A percentile compares a stretch with the other conserved stretches of the same genome.
These are phyloP conservation scores for Chlamydomonas eustigma DNA, from an alignment of 139 green algal genomes.

Conservation along the genomic window DNA sequence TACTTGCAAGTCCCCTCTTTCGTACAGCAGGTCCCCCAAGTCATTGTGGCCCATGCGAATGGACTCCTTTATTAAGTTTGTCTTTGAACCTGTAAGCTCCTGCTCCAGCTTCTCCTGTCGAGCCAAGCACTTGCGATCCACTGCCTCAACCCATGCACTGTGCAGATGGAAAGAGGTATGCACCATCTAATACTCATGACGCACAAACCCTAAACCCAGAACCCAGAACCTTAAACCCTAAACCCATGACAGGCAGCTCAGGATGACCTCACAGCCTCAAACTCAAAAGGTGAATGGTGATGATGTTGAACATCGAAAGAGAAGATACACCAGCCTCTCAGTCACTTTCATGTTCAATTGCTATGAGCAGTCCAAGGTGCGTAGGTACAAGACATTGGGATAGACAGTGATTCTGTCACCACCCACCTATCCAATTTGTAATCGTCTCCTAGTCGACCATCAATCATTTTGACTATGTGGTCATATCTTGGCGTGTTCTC, in stretches of 20 bases:
- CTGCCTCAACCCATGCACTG: constrained; percentile 33
- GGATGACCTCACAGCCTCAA: no score
- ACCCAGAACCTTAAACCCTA: no score
- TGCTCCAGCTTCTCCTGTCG: constrained; percentile 66
- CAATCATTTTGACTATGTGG: constrained; percentile 41
- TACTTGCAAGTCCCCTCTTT: constrained; percentile 75
- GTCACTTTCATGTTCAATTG: no score
- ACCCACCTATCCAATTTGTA: constrained; percentile 50
- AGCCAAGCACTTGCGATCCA: constrained; percentile 32
- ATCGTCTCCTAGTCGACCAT: constrained; percentile 27
- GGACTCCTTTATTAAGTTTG: constrained; percentile 88
- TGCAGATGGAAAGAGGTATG: no score
- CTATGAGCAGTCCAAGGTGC: no score
- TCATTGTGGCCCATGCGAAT: constrained; percentile 88
- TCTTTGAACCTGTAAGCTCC: constrained; percentile 67
- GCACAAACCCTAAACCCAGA: no score
- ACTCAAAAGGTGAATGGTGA: no score
- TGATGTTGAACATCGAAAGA: no score
- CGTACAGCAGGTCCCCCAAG: constrained; percentile 82
- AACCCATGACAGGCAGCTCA: no score
- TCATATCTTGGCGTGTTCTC: constrained; percentile 43
- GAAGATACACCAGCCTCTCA: no score
- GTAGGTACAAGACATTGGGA: no score
- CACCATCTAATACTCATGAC: no score
- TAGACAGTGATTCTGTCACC: not conserved